These are phyloP conservation scores for Apiosordaria backusii DNA, from an alignment of 495 filamentous ascomycete species.

Conservation along the genomic window DNA sequence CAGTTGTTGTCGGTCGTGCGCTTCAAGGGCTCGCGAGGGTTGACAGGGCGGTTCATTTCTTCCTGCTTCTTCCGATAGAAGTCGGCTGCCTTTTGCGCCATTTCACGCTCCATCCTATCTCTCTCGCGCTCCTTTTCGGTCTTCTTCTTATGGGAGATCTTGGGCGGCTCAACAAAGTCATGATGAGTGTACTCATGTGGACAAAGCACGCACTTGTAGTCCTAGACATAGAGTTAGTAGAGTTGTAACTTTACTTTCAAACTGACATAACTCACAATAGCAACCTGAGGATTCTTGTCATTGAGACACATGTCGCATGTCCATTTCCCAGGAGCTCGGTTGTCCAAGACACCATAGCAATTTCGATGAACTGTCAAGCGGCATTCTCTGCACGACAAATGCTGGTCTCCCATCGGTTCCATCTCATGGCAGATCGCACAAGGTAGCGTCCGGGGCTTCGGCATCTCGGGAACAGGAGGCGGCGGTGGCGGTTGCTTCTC, in stretches of 20 bases:
- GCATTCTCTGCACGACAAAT: conserved; percentile 76
- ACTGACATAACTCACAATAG: conserved; percentile 58
- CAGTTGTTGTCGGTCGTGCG: conserved; percentile 92
- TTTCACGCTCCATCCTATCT: conserved; percentile 77
- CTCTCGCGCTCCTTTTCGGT: conserved; percentile 87
- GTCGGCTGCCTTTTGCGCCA: conserved; percentile 66
- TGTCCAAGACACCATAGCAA: conserved; percentile 81
- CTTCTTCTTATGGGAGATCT: conserved; percentile 79
- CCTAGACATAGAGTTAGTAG: conserved; percentile 44
- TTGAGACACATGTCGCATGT: conserved; percentile 94
- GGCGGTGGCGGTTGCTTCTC: conserved; percentile 48
- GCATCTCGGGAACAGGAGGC: conserved; percentile 64
- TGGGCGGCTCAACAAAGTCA: conserved; percentile 80
- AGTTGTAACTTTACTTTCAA: not conserved
- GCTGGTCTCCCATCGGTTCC: conserved; percentile 67
- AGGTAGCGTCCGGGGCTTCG: conserved; percentile 70
- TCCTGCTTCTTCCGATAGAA: conserved; percentile 80
- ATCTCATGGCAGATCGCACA: conserved; percentile 80
- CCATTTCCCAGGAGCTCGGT: conserved; percentile 75
- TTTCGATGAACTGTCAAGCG: conserved; percentile 87
- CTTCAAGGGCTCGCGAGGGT: conserved; percentile 90
- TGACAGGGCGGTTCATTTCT: conserved; percentile 70
- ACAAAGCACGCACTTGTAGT: conserved; percentile 90
- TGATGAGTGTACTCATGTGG: conserved; percentile 71
- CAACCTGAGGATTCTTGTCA: conserved; percentile 80